Evolutionary conservation across 805 yeast species (phyloP).

Genomic region (Barnettozyma vustinii): DNA sequence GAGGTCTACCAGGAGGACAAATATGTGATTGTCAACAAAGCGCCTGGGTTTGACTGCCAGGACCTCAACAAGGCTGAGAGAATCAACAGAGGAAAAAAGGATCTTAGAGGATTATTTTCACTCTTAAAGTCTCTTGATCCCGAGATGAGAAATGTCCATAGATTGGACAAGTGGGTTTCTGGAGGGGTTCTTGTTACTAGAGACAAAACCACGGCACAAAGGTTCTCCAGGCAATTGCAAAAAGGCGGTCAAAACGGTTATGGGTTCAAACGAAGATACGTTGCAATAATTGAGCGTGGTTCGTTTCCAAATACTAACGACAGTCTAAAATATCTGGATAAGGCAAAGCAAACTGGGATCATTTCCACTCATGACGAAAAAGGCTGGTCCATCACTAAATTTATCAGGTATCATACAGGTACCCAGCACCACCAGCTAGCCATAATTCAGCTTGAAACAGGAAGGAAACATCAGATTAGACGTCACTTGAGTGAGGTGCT

Average conservation of each 20-base stretch:
- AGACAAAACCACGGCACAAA: conserved; percentile 27
- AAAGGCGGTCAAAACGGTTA: conserved; percentile 34
- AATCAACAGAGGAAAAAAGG: background rate
- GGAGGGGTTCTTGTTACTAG: conserved; percentile 37
- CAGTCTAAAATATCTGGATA: background rate
- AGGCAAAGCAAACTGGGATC: conserved; percentile 1
- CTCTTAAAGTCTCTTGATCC: conserved; percentile 8
- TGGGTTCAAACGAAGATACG: conserved; percentile 30
- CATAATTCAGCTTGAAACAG: conserved; percentile 31
- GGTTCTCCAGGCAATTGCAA: conserved; percentile 28
- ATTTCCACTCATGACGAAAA: conserved; percentile 3
- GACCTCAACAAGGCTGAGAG: conserved; percentile 2
- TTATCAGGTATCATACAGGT: conserved; percentile 10
- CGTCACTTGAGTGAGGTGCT: conserved; percentile 24
- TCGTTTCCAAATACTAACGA: conserved; percentile 1
- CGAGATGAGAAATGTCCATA: conserved; percentile 29
- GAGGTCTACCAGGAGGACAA: conserved; percentile 11
- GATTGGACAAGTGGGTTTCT: conserved; percentile 35
- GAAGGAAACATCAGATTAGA: conserved; percentile 38
- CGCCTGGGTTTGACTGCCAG: conserved; percentile 26
- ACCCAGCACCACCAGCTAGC: conserved; percentile 21
- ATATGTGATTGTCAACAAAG: conserved; percentile 29
- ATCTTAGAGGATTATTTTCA: conserved; percentile 11
- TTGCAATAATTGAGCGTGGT: conserved; percentile 21
- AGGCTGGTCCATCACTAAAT: conserved; percentile 12